Percentiles rank a stretch among this genome's conserved stretches.
phyloP scores from a whole-genome alignment of 2,329 filamentous ascomycete genomes.

The Blastomyces gilchristii region DNA sequence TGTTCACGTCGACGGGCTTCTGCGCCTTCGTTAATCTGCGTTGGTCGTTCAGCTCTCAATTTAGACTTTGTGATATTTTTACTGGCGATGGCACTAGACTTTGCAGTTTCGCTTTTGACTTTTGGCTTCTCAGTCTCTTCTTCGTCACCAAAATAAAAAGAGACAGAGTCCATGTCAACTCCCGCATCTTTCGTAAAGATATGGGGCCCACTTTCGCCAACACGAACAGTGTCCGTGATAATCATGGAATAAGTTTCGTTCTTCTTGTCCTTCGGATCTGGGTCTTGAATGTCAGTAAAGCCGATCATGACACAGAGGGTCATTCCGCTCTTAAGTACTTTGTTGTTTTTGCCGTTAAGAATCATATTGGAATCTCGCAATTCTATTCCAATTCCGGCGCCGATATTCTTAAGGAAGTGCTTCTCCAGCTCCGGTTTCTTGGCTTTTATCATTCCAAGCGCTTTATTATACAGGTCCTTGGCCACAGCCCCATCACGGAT shows the following conservation, averaged over 20 bases:
- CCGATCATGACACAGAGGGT: conserved; percentile 85
- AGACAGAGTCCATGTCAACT: conserved; percentile 83
- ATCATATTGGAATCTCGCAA: conserved; percentile 72
- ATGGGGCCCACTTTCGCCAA: conserved; percentile 55
- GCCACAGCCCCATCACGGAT: conserved; percentile 74
- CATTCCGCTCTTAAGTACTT: conserved; percentile 89
- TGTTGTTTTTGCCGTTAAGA: conserved; percentile 75
- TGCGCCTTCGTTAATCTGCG: conserved; percentile 78
- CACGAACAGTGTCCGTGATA: conserved; percentile 85
- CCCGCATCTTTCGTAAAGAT: conserved; percentile 92
- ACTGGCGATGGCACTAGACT: conserved; percentile 76
- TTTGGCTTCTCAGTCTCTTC: conserved; percentile 70
- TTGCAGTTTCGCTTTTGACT: conserved; percentile 71
- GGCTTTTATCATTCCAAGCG: conserved; percentile 63
- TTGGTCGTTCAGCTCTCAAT: conserved; percentile 78
- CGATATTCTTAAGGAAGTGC: conserved; percentile 86
- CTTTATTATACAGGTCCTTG: conserved; percentile 89
- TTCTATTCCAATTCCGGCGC: conserved; percentile 87
- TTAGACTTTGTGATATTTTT: conserved; percentile 95
- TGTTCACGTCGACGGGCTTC: conserved; percentile 81
- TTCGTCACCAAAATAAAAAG: conserved; percentile 98
- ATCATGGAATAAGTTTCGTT: conserved; percentile 82
- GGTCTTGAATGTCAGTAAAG: conserved; percentile 80
- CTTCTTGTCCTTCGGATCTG: conserved; percentile 77
- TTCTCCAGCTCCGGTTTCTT: conserved; percentile 95